Conservation (phyloP, 257 asterid species). For the Solanum sejunctum region DNA sequence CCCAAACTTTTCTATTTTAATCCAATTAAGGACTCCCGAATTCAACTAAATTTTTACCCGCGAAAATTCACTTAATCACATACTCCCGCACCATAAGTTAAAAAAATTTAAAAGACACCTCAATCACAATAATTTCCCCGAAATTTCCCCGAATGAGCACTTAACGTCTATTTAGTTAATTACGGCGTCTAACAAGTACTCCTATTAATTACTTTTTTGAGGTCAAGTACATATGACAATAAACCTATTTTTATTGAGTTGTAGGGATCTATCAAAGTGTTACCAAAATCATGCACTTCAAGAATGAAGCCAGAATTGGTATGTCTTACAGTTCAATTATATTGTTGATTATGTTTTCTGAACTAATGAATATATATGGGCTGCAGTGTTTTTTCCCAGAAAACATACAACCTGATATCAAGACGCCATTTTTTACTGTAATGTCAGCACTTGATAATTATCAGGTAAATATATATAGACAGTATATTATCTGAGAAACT, state of each 20-base stretch:
- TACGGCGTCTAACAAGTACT: too few relatives aligned
- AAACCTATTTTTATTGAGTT: not conserved
- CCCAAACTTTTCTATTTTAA: too few relatives aligned
- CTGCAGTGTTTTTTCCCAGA: not conserved
- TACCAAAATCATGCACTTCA: not conserved
- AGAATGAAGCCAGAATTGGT: not conserved
- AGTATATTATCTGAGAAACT: not conserved
- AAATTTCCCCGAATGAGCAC: too few relatives aligned
- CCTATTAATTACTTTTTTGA: not conserved
- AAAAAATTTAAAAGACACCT: too few relatives aligned
- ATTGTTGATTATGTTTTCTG: not conserved
- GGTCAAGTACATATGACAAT: not conserved
- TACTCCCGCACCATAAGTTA: too few relatives aligned
- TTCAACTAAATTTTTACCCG: too few relatives aligned
- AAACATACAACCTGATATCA: not conserved
- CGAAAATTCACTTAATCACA: too few relatives aligned
- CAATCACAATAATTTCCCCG: too few relatives aligned
- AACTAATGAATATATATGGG: not conserved
- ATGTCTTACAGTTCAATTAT: not conserved
- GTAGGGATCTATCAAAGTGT: not conserved
- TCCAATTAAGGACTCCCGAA: too few relatives aligned
- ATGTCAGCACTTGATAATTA: slow-evolving; percentile 4
- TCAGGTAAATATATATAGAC: not conserved
- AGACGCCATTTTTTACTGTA: not conserved
- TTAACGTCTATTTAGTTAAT: too few relatives aligned